Base-by-base conservation (phyloP, 129 eudicot species). In the Erigeron canadensis region DNA sequence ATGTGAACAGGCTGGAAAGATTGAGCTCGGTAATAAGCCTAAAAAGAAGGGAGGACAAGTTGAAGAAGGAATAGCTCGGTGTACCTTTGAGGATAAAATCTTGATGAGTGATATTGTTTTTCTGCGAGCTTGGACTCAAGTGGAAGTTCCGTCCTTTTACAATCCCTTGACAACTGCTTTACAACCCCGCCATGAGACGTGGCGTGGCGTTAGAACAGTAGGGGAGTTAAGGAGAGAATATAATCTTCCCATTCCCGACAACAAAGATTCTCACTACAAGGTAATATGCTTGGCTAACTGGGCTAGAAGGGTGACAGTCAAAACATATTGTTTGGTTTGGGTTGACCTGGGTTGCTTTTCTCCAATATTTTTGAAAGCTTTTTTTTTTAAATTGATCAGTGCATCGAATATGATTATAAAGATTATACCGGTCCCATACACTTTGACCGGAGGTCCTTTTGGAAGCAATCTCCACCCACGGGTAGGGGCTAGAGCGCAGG, bases 161-260 rank as follows among this genome's bases (percentile, higher is more conserved):
- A 95, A 95, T 75, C 99, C 96, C 1, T 74, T 95, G 81, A 90
- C 97, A 18, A 95, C 99, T 22, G 96, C 99, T n/a, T 74, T 88
- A 81, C 99, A 95, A 86, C 94, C 94, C 11, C 97, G 97, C 69
- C 73, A 77, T 46, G 83, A 80, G 71, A 85, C 93, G 15, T 94
- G 98, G 98, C 85, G 73, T 62, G 98, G 98, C 62, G 92, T 94
- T 86, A 87, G 88, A 87, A 94, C 98, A 54, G 98, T 94, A 18
- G 83, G 85, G 34, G 96, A 89, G 60, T 66, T 94, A 63, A 89
- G 98, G 77, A 84, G 86, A 60, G 86, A 84, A 45, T 83, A 73
- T n/a, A 84, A 81, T 62, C 73, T 94, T 65, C 86, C 91, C 15
- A 72, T 87, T 77, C 98, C 98, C 7, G 86, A 87, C 60, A 94